Evolutionary conservation across 176 grass and related monocot genomes (phyloP).

Genomic region (Phoenix dactylifera): DNA sequence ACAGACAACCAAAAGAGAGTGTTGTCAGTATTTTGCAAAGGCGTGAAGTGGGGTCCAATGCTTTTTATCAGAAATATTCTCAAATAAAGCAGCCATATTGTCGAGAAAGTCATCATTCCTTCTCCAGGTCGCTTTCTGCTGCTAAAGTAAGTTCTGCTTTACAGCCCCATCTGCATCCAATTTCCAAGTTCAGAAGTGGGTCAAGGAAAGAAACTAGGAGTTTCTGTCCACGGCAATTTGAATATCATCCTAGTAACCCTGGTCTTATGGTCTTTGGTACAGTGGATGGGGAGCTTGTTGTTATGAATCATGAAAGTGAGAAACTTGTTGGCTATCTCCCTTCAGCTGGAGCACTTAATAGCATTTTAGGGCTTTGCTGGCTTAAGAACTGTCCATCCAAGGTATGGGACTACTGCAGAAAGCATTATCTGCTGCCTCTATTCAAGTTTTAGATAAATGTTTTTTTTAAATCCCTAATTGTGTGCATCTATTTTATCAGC

Average conservation of each 20-base stretch:
- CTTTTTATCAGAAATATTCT: background rate
- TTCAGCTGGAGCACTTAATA: conserved; percentile 11
- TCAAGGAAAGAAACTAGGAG: conserved; percentile 6
- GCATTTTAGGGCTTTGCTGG: conserved; percentile 24
- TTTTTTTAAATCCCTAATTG: too few relatives aligned
- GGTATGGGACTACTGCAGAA: background rate
- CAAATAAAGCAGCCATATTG: conserved; percentile 1
- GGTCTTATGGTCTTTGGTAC: conserved; percentile 24
- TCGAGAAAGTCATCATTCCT: conserved; percentile 19
- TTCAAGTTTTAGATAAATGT: background rate
- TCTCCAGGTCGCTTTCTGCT: conserved; percentile 20
- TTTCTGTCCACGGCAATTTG: conserved; percentile 21
- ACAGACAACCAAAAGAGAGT: conserved; percentile 5
- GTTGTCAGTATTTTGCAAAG: conserved; percentile 7
- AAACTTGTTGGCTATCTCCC: conserved; percentile 25
- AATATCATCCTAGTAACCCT: conserved; percentile 14
- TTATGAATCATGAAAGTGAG: conserved; percentile 21
- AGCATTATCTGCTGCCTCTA: background rate
- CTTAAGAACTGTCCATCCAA: conserved; percentile 16
- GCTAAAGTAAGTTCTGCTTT: conserved; percentile 18
- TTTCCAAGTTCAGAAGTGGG: conserved; percentile 11
- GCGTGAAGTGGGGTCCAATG: background rate
- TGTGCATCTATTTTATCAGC: background rate
- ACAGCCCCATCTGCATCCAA: conserved; percentile 1
- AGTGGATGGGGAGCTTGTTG: conserved; percentile 17